Conservation (phyloP, 768 basidiomycete genomes). For the Candolleomyces eurysporus region DNA sequence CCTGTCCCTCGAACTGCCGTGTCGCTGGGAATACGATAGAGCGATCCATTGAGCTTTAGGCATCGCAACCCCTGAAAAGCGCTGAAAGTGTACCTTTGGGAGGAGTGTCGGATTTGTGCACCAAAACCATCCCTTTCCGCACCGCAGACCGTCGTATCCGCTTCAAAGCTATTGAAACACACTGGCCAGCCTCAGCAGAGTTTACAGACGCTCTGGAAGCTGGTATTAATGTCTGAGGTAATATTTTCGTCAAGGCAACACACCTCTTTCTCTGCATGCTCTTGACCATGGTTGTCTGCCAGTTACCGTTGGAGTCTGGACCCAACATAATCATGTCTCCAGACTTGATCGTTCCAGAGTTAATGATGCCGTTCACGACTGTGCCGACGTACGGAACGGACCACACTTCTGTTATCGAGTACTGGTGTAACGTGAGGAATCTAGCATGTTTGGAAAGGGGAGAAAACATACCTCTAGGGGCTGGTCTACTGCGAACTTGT, state of each 20-base stretch:
- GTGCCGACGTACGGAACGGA: constrained; percentile 85
- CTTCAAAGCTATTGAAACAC: constrained; percentile 91
- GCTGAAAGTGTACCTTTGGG: constrained; percentile 58
- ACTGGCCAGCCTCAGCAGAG: constrained; percentile 92
- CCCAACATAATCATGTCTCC: constrained; percentile 85
- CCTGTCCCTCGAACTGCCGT: constrained; percentile 87
- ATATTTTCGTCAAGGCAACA: constrained; percentile 13
- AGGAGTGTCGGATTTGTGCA: constrained; percentile 72
- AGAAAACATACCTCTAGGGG: constrained; percentile 63
- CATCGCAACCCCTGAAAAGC: background rate
- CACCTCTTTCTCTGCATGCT: constrained; percentile 93
- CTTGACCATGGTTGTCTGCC: constrained; percentile 74
- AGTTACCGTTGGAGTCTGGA: constrained; percentile 91
- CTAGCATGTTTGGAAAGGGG: too few species aligned
- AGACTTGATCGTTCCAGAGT: constrained; percentile 68
- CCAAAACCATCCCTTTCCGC: constrained; percentile 93
- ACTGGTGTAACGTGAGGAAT: constrained; percentile 40
- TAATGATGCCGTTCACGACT: constrained; percentile 82
- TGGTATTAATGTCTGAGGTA: background rate
- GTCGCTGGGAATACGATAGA: constrained; percentile 47
- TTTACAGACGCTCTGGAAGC: constrained; percentile 65
- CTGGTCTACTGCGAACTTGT: constrained; percentile 77
- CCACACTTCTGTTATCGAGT: constrained; percentile 85
- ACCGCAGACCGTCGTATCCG: constrained; percentile 77
- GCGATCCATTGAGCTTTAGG: background rate